Base-by-base conservation (phyloP, 2,329 filamentous ascomycete species). In the Beauveria brongniartii region DNA sequence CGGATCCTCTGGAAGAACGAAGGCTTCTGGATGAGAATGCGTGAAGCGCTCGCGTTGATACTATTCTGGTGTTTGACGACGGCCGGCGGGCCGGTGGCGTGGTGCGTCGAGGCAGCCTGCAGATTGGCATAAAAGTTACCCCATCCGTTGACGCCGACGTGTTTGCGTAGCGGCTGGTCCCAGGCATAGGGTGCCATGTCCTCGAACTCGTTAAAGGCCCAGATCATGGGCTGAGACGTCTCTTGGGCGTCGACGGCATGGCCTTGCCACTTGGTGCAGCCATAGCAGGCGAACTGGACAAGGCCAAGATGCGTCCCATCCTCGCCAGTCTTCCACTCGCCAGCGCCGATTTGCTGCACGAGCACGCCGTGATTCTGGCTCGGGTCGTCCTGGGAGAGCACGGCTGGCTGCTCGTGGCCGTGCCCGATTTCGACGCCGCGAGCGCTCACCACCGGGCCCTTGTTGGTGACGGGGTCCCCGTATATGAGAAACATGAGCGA, bases 401-500 rank as follows among this genome's bases (percentile, higher is more conserved):
- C 53, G 28, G 40, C 43, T 3, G 61, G 61, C 30, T 47, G 48
- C 7, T 43, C 3, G 52, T 60, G 61, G 22, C 57, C 34, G 2
- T 51, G 30, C 41, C 43, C 50, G 41, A 60, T 1, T 30, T 48
- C 14, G 52, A 62, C 55, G 26, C 54, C 55, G 52, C 61, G 61
- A 18, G 46, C 61, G 51, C 61, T 63, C 51, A 63, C 50, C 12
- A 55, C 51, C 12, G 61, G 61, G 18, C 55, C 50, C 28, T 54
- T 24, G 4, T 18, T 7, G 26, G 28, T 40, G 30, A 43, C 9
- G 43, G 61, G 56, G 16, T 63, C 61, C 46, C 61, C 61, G 57
- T 63, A 63, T n/a, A 63, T 6, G 44, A 60, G 16, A n/a, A 63
- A 59, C 61, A 63, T 63, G 52, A 63, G 56, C 22, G 61, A 34